Evolutionary conservation across 176 grass and related monocot genomes (phyloP), one percentile per base, ranked within the genome.

Genomic region (Oryza punctata): DNA sequence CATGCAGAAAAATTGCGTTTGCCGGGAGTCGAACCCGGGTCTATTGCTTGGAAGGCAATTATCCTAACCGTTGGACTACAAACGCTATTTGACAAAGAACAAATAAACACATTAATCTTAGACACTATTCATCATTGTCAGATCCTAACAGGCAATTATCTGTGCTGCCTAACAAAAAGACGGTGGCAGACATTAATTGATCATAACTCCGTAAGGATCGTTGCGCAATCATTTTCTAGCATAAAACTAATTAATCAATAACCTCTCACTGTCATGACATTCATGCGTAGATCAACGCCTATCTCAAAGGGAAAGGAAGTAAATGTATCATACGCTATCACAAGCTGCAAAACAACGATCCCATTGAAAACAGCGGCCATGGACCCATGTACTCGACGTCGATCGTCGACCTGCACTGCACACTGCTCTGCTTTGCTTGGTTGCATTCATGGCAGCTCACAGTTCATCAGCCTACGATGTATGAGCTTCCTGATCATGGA

Each of bases 61-160:
- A 95, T 98, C 93, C 93, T 95, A 87, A 95, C 89, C 91, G 93
- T 98, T 98, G 96, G 96, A 93, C 91, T 98, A 95, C 96, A 93
- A 75, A 95, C 91, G 79, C 88, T 10, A 0, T 54, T 5, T 54
- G 18, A 0, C 6, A n/a, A n/a, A n/a, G n/a, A n/a, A n/a, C n/a
- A n/a, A n/a, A n/a, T n/a, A n/a, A n/a, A n/a, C n/a, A n/a, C n/a
- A n/a, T n/a, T n/a, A n/a, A n/a, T n/a, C n/a, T n/a, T n/a, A n/a
- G n/a, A 54, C 4, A 54, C 6, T 16, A 19, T 0, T 41, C 0
- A 41, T 59, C 23, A 61, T 24, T 24, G 10, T 61, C 21, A 11
- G n/a, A n/a, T n/a, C n/a, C n/a, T n/a, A n/a, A n/a, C n/a, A n/a
- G 5, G 21, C 57, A 61, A 11, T n/a, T n/a, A 61, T 61, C 2